Percentiles rank a stretch among this genome's conserved stretches.
phyloP scores from a whole-genome alignment of 768 basidiomycete species.

The Boletus patriciae region DNA sequence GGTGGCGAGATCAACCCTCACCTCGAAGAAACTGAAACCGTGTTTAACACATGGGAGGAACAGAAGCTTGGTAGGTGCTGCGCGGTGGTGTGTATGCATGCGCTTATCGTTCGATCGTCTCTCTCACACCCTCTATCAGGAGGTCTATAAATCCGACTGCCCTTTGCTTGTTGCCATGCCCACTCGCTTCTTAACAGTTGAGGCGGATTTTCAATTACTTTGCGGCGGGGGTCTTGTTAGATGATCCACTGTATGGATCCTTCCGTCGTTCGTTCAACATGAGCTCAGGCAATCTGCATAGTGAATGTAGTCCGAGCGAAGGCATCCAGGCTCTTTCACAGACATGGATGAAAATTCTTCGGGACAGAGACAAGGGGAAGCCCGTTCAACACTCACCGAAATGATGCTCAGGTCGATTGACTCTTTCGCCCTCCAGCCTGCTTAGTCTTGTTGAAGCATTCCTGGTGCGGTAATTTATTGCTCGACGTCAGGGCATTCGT shows the following conservation, averaged over 20 bases:
- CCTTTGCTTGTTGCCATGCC: neutral
- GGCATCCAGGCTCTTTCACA: neutral
- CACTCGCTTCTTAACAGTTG: neutral
- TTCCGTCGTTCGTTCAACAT: neutral
- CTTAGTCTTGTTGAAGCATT: neutral
- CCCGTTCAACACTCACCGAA: neutral
- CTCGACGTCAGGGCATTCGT: conserved; percentile 1
- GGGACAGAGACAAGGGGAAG: neutral
- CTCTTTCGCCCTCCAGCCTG: neutral
- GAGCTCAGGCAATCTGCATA: neutral
- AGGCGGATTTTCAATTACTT: neutral
- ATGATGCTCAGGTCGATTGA: conserved; percentile 12
- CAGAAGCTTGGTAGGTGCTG: neutral
- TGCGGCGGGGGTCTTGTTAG: neutral
- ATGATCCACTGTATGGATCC: neutral
- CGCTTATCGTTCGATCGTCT: too few relatives aligned
- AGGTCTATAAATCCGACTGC: too few relatives aligned
- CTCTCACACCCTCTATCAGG: neutral
- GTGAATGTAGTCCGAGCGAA: neutral
- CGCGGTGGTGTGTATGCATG: neutral
- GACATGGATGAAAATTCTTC: neutral
- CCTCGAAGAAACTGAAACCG: too few relatives aligned
- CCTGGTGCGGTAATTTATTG: conserved; percentile 6
- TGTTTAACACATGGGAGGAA: neutral
- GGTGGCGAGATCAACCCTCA: too few relatives aligned